Conservation (phyloP, 495 filamentous ascomycete species). For the Hypoxylon intermedium region DNA sequence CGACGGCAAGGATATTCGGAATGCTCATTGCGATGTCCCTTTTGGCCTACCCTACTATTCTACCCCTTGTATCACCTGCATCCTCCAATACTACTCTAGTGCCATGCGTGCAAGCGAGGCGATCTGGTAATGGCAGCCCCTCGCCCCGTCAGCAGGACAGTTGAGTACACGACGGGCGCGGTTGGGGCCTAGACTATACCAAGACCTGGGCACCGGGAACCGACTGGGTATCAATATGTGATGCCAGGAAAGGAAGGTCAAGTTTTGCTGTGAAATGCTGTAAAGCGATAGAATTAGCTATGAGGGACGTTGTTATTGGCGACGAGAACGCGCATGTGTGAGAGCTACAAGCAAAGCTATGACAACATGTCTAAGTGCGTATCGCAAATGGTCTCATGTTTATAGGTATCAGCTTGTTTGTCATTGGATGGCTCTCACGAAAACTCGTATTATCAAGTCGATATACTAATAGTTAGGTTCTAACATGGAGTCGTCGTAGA, state of each 20-base stretch:
- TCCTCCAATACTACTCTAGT: neutral
- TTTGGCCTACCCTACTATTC: neutral
- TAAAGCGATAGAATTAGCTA: neutral
- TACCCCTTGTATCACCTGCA: neutral
- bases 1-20: too few species aligned
- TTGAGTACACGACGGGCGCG: neutral
- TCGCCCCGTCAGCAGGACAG: slow-evolving; percentile 3
- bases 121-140: neutral
- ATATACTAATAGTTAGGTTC: neutral
- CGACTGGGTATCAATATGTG: neutral
- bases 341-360: too few species aligned
- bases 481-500: too few species aligned
- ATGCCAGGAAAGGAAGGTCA: slow-evolving; percentile 23
- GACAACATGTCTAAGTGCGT: neutral
- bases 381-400: neutral
- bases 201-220: slow-evolving; percentile 28
- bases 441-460: neutral
- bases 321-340: too few species aligned
- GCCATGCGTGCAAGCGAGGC: neutral
- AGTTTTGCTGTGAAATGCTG: slow-evolving; percentile 1
- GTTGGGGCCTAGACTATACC: slow-evolving; percentile 21
- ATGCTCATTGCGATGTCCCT: neutral
- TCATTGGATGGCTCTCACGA: too few species aligned
- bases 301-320: too few species aligned
- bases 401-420: too few species aligned